These are phyloP conservation scores for Kodamaea arcana DNA, from an alignment of 1,139 yeast genomes.

Conservation along the genomic window DNA sequence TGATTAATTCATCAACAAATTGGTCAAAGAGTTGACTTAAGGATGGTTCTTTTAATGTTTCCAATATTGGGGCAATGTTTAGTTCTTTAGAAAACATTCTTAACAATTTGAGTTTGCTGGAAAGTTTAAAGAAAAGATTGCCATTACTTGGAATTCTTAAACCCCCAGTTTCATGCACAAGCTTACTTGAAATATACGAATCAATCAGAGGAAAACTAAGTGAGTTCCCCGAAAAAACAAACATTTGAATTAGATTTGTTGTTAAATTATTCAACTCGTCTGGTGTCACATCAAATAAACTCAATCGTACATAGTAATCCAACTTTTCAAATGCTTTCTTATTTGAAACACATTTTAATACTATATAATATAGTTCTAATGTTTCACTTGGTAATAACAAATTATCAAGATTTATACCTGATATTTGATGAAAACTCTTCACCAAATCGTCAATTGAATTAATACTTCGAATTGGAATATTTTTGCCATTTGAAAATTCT, in stretches of 20 bases:
- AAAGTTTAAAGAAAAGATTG: no score
- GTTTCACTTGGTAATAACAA: constrained; percentile 7
- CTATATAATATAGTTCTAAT: constrained; percentile 2
- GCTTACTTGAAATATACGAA: constrained; percentile 11
- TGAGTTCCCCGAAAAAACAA: constrained; percentile 10
- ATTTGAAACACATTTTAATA: constrained; percentile 3
- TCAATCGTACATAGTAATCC: constrained; percentile 17
- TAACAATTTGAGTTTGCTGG: background rate
- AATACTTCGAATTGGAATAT: constrained; percentile 16
- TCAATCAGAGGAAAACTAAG: constrained; percentile 14
- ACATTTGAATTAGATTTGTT: constrained; percentile 9
- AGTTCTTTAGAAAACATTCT: background rate
- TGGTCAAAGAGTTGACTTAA: background rate
- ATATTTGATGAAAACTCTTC: constrained; percentile 14
- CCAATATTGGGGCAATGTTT: background rate
- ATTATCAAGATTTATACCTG: constrained; percentile 13
- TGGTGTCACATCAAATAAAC: constrained; percentile 14
- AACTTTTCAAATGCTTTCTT: constrained; percentile 9
- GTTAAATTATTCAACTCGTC: constrained; percentile 9
- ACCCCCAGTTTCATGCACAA: no score
- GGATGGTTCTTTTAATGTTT: background rate
- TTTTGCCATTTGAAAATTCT: constrained; percentile 6
- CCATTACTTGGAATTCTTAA: no score
- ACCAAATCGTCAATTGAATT: constrained; percentile 17
- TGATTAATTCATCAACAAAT: background rate